These are phyloP conservation scores for Microbotryum scabiosae DNA, from an alignment of 1,284 basidiomycete species.

Conservation along the genomic window DNA sequence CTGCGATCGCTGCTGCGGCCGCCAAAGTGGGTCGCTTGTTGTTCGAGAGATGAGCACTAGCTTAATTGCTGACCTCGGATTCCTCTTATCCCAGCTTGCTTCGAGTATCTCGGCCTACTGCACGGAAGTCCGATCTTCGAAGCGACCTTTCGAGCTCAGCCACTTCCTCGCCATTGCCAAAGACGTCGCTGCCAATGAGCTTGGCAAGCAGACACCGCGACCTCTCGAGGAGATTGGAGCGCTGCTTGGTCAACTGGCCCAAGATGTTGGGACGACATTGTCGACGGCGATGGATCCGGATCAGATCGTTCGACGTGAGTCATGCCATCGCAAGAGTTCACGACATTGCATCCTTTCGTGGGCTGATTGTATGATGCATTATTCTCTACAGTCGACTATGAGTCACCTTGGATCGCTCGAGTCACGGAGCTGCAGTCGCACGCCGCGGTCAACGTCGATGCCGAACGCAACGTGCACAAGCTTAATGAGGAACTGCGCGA, in stretches of 20 bases:
- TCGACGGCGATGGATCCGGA: constrained; percentile 65
- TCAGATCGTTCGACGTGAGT: constrained; percentile 66
- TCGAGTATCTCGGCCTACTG: constrained; percentile 75
- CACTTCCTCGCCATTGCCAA: constrained; percentile 62
- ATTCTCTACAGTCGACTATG: constrained; percentile 53
- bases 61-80: neutral
- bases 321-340: neutral
- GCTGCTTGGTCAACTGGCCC: constrained; percentile 58
- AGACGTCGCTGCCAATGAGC: constrained; percentile 60
- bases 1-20: constrained; percentile 68
- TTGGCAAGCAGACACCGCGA: constrained; percentile 54
- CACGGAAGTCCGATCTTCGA: constrained; percentile 61
- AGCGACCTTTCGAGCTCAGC: constrained; percentile 63
- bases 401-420: constrained; percentile 80
- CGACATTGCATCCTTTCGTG: neutral
- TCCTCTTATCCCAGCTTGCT: constrained; percentile 53
- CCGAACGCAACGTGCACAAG: constrained; percentile 74
- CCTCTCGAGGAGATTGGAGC: constrained; percentile 61
- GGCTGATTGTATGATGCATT: neutral
- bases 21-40: constrained; percentile 55
- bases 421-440: constrained; percentile 76
- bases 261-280: constrained; percentile 61
- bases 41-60: no score
- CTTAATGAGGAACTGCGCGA: constrained; percentile 83
- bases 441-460: constrained; percentile 78